phyloP scores from a whole-genome alignment of 2,329 filamentous ascomycete species.

The Pseudocercospora macadamiae region DNA sequence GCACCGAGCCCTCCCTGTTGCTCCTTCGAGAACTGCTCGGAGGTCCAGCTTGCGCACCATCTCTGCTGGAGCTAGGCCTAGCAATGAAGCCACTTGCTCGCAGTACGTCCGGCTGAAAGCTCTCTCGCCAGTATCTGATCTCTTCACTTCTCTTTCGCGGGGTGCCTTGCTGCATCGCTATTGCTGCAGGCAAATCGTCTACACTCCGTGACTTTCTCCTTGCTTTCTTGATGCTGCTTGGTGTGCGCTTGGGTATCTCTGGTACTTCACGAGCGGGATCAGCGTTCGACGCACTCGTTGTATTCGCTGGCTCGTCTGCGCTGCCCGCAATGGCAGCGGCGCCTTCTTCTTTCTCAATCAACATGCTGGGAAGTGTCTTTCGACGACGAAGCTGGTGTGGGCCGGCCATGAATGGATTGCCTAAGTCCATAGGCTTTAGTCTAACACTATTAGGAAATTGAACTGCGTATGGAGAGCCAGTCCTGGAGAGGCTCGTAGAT shows the following conservation, averaged over 20 bases:
- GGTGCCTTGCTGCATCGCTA: constrained; percentile 20
- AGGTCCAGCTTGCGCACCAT: constrained; percentile 10
- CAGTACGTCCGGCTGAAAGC: constrained; percentile 33
- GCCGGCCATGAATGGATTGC: constrained; percentile 36
- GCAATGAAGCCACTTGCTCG: constrained; percentile 34
- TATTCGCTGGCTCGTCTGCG: neutral
- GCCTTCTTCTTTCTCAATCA: constrained; percentile 33
- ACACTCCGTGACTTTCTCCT: constrained; percentile 41
- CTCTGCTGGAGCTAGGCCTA: constrained; percentile 1
- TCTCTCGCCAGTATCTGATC: constrained; percentile 42
- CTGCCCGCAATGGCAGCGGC: constrained; percentile 20
- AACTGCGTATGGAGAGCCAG: constrained; percentile 39
- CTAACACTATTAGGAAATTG: constrained; percentile 41
- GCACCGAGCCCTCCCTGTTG: neutral
- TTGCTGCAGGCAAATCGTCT: constrained; percentile 33
- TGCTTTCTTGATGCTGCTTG: constrained; percentile 23
- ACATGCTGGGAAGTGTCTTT: constrained; percentile 38
- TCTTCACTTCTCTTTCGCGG: constrained; percentile 39
- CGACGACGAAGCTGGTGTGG: constrained; percentile 32
- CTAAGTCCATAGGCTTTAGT: constrained; percentile 41
- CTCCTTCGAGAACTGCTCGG: neutral
- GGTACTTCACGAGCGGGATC: constrained; percentile 11
- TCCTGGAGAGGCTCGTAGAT: constrained; percentile 21
- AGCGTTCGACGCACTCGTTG: neutral
- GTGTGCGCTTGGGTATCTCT: constrained; percentile 11